Evolutionary conservation across 208 protist species (phyloP).

Genomic region (Acanthamoeba royreba): DNA sequence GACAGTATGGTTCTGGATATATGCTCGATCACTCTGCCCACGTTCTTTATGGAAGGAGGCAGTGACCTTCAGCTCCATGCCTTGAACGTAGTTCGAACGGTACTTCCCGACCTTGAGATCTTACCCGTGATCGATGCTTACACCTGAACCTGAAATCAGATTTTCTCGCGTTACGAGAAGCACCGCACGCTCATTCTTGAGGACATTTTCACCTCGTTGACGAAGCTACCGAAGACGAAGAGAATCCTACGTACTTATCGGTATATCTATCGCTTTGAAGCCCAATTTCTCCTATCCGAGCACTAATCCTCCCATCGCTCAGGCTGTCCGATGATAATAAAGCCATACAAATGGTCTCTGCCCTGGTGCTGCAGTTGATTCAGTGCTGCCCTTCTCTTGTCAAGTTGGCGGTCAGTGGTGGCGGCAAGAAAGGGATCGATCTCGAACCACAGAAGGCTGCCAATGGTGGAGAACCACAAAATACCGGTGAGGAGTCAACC

Average conservation of each 20-base stretch:
- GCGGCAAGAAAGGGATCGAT: not conserved
- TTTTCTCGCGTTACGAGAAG: slow-evolving; percentile 38
- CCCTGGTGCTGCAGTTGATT: slow-evolving; percentile 43
- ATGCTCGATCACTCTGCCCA: not conserved
- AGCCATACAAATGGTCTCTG: slow-evolving; percentile 45
- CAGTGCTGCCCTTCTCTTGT: slow-evolving; percentile 41
- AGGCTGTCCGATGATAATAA: slow-evolving; percentile 33
- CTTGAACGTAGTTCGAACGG: slow-evolving; percentile 17
- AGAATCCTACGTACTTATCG: not conserved
- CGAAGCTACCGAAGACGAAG: slow-evolving; percentile 37
- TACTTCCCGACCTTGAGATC: too few species aligned
- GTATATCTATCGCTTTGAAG: not conserved
- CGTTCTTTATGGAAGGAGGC: slow-evolving; percentile 28
- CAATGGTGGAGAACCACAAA: not conserved
- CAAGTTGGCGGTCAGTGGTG: not conserved
- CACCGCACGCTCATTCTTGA: slow-evolving; percentile 36
- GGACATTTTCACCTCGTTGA: slow-evolving; percentile 30
- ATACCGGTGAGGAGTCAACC: not conserved
- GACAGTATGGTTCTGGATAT: slow-evolving; percentile 45
- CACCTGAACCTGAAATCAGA: too few species aligned
- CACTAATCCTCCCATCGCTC: not conserved
- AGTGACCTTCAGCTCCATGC: slow-evolving; percentile 43
- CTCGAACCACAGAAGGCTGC: not conserved
- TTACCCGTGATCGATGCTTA: too few species aligned
- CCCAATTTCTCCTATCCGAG: not conserved